Percentiles rank a stretch among this genome's conserved stretches.
phyloP scores from a whole-genome alignment of 2,329 filamentous ascomycete genomes.

The Chalaropsis thielavioides region DNA sequence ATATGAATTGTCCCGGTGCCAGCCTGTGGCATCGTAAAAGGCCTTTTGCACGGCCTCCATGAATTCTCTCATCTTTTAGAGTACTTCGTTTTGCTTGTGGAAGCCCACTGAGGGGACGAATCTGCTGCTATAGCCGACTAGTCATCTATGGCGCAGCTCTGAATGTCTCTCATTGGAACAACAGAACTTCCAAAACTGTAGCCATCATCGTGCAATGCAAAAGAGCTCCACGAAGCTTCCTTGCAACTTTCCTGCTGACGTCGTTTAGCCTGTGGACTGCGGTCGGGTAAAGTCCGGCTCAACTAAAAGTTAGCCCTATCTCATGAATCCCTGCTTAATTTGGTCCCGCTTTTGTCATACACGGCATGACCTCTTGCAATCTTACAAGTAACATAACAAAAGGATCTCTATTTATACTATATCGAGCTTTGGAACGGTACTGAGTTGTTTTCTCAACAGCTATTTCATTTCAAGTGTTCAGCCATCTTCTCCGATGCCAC shows the following conservation, averaged over 20 bases:
- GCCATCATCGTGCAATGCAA: background rate
- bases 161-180: background rate
- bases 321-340: background rate
- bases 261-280: background rate
- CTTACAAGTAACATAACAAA: no score
- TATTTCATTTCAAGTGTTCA: background rate
- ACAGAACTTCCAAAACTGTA: background rate
- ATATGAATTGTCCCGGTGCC: slow-evolving; percentile 88
- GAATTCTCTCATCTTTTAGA: slow-evolving; percentile 65
- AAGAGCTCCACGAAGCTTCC: background rate
- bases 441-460: background rate
- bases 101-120: background rate
- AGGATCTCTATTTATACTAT: background rate
- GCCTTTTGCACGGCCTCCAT: slow-evolving; percentile 93
- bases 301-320: background rate
- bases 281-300: background rate
- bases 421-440: background rate
- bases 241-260: background rate
- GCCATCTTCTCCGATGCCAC: background rate
- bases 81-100: slow-evolving; percentile 18
- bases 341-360: background rate
- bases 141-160: background rate
- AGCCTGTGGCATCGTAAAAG: slow-evolving; percentile 74
- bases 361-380: no score
- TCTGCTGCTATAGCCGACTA: background rate